Evolutionary conservation across 2,329 filamentous ascomycete genomes (phyloP).

Genomic region (Talaromyces amestolkiae): DNA sequence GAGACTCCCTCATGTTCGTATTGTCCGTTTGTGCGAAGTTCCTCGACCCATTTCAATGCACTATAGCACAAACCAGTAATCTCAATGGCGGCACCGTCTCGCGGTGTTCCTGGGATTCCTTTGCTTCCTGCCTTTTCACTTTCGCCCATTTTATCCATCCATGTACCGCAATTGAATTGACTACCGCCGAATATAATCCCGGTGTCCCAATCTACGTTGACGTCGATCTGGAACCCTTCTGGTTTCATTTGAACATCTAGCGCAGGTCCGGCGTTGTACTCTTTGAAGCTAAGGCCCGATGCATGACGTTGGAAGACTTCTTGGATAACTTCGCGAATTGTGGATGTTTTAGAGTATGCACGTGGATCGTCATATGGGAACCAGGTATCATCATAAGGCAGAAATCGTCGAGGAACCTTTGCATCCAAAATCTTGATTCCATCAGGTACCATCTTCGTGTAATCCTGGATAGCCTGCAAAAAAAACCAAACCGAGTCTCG

Average conservation of each 20-base stretch:
- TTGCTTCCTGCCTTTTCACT: slow-evolving; percentile 86
- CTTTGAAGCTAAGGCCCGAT: slow-evolving; percentile 82
- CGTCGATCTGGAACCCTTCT: slow-evolving; percentile 87
- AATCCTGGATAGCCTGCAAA: slow-evolving; percentile 93
- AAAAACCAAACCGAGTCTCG: slow-evolving; percentile 98
- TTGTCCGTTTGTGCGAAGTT: slow-evolving; percentile 64
- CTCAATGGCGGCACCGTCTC: slow-evolving; percentile 91
- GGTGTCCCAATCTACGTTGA: slow-evolving; percentile 85
- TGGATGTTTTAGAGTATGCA: slow-evolving; percentile 81
- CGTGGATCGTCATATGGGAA: slow-evolving; percentile 77
- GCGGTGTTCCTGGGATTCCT: slow-evolving; percentile 90
- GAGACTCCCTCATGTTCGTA: slow-evolving; percentile 74
- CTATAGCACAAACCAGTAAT: slow-evolving; percentile 94
- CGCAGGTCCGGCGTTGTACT: slow-evolving; percentile 85
- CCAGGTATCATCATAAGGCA: slow-evolving; percentile 95
- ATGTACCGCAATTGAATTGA: slow-evolving; percentile 92
- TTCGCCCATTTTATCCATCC: slow-evolving; percentile 99
- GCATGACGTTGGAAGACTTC: slow-evolving; percentile 92
- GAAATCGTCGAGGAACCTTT: slow-evolving; percentile 76
- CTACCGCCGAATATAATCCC: slow-evolving; percentile 93
- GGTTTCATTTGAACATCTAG: slow-evolving; percentile 92
- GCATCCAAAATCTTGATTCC: slow-evolving; percentile 72
- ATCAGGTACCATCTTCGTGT: slow-evolving; percentile 74
- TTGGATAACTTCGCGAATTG: slow-evolving; percentile 84
- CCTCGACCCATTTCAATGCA: slow-evolving; percentile 73